Conservation (phyloP, 1,284 basidiomycete genomes). For the Pterulicium gracile region DNA sequence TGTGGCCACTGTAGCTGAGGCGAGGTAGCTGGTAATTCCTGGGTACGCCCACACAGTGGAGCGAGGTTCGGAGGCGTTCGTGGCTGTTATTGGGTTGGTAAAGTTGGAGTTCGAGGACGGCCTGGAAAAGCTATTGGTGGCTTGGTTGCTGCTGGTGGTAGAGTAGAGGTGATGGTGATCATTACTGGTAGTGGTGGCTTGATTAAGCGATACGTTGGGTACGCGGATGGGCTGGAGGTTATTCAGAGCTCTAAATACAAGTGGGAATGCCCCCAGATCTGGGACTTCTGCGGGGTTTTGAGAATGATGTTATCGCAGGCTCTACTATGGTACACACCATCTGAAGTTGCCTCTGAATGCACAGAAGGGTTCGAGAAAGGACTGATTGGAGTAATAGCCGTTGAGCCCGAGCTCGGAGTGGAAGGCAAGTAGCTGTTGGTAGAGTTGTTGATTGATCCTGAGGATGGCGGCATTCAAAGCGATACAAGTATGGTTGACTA, state of each 20-base stretch:
- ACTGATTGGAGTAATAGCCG: slow-evolving; percentile 32
- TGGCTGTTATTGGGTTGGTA: too few species aligned
- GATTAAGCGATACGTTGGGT: slow-evolving; percentile 15
- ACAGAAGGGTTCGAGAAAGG: slow-evolving; percentile 38
- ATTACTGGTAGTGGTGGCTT: too few species aligned
- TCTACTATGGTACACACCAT: slow-evolving; percentile 32
- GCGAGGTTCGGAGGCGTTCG: slow-evolving; percentile 1
- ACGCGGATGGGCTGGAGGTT: slow-evolving; percentile 37
- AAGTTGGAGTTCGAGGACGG: not conserved
- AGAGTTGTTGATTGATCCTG: slow-evolving; percentile 4
- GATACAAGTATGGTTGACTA: too few species aligned
- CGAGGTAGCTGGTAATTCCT: slow-evolving; percentile 9
- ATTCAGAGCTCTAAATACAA: slow-evolving; percentile 58
- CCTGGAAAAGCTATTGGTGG: not conserved
- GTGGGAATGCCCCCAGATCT: slow-evolving; percentile 64
- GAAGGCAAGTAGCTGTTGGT: not conserved
- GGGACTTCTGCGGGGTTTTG: slow-evolving; percentile 42
- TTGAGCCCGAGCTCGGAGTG: not conserved
- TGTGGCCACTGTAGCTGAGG: slow-evolving; percentile 15
- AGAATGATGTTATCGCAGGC: slow-evolving; percentile 7
- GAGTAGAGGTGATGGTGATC: not conserved
- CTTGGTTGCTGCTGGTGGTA: not conserved
- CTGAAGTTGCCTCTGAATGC: slow-evolving; percentile 56
- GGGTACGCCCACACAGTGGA: slow-evolving; percentile 1
- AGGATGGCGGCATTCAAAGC: not conserved